Evolutionary conservation across 768 basidiomycete species (phyloP), one percentile per base, ranked within the genome.

Genomic region (Krasilnikovozyma curviuscula): DNA sequence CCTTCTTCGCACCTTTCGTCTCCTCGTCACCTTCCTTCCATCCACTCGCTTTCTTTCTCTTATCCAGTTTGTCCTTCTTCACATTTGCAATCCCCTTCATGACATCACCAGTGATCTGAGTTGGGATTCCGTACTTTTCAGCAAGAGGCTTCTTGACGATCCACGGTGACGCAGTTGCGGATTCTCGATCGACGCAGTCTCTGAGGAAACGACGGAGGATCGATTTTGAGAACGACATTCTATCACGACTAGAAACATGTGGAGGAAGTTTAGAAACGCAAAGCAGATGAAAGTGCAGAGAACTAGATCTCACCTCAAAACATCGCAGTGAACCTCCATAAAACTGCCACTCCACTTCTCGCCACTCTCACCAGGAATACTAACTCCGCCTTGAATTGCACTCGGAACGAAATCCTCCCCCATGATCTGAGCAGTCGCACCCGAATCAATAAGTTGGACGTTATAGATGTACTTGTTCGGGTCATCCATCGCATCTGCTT

Each of bases 161-260:
- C 93, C 93, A 98, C 6, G 93, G 91, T 1, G 85, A 83, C 7
- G 85, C 86, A 13, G 47, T 16, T 8, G 84, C 81, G 14, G 85
- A 73, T 55, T 91, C 86, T 29, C 93, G 78, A 58, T 84, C 81
- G 2, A 98, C 81, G 57, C 86, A 91, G 60, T 97, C 93, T 53
- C 84, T 79, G 49, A 98, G 83, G 66, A 91, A 95, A 14, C 88
- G 80, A 55, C 88, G 83, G 25, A 98, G 75, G 57, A 97, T 91
- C 16, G 88, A 88, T 65, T 97, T 95, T 25, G 86, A 91, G 66
- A 97, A 97, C 18, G 85, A 78, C 18, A 91, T 71, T 44, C 89
- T 82, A 63, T 98, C 93, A 52, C 93, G 88, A 59, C 89, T 95
- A 56, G 18, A 50, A 31, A 21, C 40, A 47, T 18, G 46, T 10